Evolutionary conservation across 345 rosid genomes (phyloP).

Genomic region (Citrus reticulata): DNA sequence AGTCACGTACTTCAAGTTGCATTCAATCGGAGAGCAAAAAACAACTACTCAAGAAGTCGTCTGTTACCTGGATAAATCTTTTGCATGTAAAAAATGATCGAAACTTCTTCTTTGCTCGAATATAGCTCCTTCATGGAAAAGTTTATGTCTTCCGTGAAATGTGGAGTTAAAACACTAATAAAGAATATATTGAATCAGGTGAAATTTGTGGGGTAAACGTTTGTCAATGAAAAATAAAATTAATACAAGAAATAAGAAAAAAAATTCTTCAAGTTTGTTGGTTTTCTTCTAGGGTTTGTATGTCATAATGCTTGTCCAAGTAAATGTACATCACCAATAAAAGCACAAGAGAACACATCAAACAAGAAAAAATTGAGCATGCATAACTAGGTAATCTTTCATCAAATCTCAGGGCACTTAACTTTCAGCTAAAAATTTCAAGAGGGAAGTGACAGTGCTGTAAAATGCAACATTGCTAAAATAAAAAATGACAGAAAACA

Average conservation of each 20-base stretch:
- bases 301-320: not conserved
- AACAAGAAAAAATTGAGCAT: not conserved
- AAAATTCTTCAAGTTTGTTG: not conserved
- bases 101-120: constrained; percentile 62
- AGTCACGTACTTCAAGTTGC: constrained; percentile 5
- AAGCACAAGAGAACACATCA: not conserved
- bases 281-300: not conserved
- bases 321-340: not conserved
- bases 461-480: not conserved
- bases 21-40: not conserved
- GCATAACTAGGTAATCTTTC: not conserved
- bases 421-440: not conserved
- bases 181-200: constrained; percentile 18
- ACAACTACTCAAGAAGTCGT: not conserved
- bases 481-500: not conserved
- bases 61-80: constrained; percentile 75
- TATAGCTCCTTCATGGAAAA: constrained; percentile 69
- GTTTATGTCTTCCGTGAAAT: constrained; percentile 80
- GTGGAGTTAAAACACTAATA: constrained; percentile 86
- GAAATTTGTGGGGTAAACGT: not conserved
- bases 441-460: not conserved
- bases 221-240: not conserved
- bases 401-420: not conserved
- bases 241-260: not conserved
- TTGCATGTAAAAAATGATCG: constrained; percentile 86